Evolutionary conservation across 2,329 filamentous ascomycete species (phyloP).

Genomic region (Aspergillus phoenicis): DNA sequence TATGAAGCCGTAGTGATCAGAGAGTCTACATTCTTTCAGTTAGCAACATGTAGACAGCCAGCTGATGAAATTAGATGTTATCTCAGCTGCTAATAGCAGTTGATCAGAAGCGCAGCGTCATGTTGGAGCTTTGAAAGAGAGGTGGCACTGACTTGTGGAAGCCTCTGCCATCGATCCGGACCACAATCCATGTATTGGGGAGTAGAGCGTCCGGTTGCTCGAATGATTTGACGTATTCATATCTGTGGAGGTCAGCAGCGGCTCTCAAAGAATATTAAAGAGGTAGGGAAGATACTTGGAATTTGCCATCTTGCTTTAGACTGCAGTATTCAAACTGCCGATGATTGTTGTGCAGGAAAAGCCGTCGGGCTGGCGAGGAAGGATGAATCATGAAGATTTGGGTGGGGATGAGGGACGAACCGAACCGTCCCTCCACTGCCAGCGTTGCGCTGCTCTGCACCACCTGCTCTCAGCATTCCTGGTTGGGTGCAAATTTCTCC

Average conservation of each 20-base stretch:
- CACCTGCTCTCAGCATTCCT: neutral
- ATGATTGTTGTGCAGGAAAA: neutral
- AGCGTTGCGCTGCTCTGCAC: neutral
- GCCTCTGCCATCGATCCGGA: conserved; percentile 88
- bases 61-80: neutral
- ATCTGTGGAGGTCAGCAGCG: conserved; percentile 56
- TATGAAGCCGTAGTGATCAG: conserved; percentile 77
- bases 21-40: conserved; percentile 60
- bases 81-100: neutral
- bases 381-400: neutral
- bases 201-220: conserved; percentile 80
- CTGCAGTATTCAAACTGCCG: neutral
- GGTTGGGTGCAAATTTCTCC: neutral
- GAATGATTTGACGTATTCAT: conserved; percentile 90
- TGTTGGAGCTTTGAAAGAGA: neutral
- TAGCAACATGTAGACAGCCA: neutral
- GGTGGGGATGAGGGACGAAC: conserved; percentile 4
- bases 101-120: neutral
- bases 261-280: conserved; percentile 49
- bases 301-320: conserved; percentile 18
- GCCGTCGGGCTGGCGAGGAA: neutral
- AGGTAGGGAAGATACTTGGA: conserved; percentile 11
- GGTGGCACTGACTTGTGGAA: conserved; percentile 76
- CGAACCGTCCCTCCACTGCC: neutral
- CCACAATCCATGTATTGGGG: conserved; percentile 92